These are phyloP conservation scores for Trichoderma breve DNA, from an alignment of 2,329 filamentous ascomycete genomes.

Conservation along the genomic window DNA sequence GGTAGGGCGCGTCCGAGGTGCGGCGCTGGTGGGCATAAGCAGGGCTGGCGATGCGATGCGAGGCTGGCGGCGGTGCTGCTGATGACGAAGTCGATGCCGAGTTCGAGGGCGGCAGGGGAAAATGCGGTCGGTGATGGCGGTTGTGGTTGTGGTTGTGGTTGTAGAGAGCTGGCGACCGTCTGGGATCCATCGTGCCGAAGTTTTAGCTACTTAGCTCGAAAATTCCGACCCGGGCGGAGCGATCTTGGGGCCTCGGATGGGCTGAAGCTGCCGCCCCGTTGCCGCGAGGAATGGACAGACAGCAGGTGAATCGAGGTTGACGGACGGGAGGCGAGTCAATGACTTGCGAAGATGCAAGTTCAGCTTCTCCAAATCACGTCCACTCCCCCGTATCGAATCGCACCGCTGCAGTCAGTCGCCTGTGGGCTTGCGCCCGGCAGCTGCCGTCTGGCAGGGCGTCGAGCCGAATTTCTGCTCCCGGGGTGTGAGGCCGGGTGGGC, in stretches of 20 bases:
- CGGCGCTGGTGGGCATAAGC: slow-evolving; percentile 38
- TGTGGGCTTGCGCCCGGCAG: slow-evolving; percentile 6
- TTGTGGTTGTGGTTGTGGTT: slow-evolving; percentile 13
- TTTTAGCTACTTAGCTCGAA: slow-evolving; percentile 23
- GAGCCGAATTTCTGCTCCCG: background rate
- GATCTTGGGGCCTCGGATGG: slow-evolving; percentile 9
- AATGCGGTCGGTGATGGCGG: slow-evolving; percentile 10
- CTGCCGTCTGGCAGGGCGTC: slow-evolving; percentile 8
- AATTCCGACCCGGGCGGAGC: slow-evolving; percentile 18
- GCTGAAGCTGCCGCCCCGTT: slow-evolving; percentile 1
- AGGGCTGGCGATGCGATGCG: slow-evolving; percentile 21
- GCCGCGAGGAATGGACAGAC: background rate
- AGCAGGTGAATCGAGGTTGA: background rate
- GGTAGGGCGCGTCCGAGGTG: slow-evolving; percentile 44
- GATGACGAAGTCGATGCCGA: slow-evolving; percentile 25
- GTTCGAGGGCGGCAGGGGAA: slow-evolving; percentile 8
- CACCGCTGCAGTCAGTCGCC: background rate
- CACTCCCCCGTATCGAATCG: background rate
- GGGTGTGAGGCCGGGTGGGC: background rate
- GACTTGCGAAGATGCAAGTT: background rate
- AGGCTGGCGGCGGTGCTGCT: slow-evolving; percentile 20
- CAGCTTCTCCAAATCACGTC: background rate
- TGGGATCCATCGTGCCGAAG: slow-evolving; percentile 22
- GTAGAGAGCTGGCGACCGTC: slow-evolving; percentile 22
- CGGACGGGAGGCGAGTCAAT: background rate